phyloP scores from a whole-genome alignment of 352 stramenopile species.

The Achlya hypogyna region DNA sequence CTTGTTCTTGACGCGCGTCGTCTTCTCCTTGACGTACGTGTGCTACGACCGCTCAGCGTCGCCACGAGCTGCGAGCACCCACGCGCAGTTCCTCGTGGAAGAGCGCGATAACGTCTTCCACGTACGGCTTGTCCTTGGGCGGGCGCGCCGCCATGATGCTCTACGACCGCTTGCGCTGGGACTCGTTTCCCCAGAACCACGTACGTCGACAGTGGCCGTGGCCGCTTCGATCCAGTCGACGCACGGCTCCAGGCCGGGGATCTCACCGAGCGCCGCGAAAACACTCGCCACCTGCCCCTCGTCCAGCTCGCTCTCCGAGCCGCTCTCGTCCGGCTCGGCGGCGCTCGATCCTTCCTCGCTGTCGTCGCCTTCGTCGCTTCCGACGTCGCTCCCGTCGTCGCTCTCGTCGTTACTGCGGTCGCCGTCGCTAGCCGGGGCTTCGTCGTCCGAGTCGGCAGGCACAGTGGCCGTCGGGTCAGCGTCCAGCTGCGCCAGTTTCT shows the following conservation, averaged over 20 bases:
- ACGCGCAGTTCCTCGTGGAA: slow-evolving; percentile 13
- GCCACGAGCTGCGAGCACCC: neutral
- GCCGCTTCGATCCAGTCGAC: slow-evolving; percentile 16
- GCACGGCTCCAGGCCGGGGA: slow-evolving; percentile 9
- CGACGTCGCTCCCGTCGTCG: neutral
- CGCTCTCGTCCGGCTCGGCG: neutral
- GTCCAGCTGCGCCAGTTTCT: slow-evolving; percentile 4
- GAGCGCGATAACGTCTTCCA: slow-evolving; percentile 4
- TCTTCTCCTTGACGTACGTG: slow-evolving; percentile 16
- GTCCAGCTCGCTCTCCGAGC: neutral
- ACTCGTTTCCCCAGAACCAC: neutral
- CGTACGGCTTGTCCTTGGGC: slow-evolving; percentile 10
- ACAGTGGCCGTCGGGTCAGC: neutral
- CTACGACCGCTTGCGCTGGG: neutral
- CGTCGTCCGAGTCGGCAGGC: neutral
- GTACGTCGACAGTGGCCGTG: slow-evolving; percentile 10
- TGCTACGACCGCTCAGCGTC: neutral
- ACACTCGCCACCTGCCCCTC: neutral
- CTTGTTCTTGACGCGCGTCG: slow-evolving; percentile 13
- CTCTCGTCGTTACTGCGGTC: neutral
- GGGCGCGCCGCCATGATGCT: neutral
- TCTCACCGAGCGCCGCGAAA: slow-evolving; percentile 3
- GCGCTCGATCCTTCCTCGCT: neutral
- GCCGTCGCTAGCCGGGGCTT: neutral
- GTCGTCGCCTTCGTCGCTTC: slow-evolving; percentile 1